Evolutionary conservation across 306 rosid genomes (phyloP), one percentile per base, ranked within the genome.

Genomic region (Sophora flavescens): DNA sequence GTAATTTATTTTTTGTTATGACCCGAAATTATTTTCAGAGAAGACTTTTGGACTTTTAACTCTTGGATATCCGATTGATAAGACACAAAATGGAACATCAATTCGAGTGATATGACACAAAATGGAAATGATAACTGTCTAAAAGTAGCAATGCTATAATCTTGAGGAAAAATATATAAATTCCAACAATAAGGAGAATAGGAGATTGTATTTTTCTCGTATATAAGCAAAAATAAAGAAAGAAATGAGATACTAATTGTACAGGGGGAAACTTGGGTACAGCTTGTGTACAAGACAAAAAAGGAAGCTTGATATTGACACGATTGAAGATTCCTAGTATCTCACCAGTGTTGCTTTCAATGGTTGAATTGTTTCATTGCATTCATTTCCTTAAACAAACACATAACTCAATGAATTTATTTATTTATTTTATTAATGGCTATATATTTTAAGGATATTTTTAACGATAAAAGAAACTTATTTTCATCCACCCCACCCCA

Each of bases 301-400:
- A 8, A 48, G 76, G 84, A 68, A 85, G 81, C 81, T 68, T 81
- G 70, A 74, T 14, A 47, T 74, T 33, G 79, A 81, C 76, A 78
- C 38, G 18, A 13, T 73, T 78, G 12, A 38, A 68, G 83, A 84
- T 84, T 84, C 84, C 84, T 76, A 48, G 83, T 78, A 72, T 70
- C 36, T 35, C 39, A 22, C 45, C 3, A 13, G 45, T 38, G 63
- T 35, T 54, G 74, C 67, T 67, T 60, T 78, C 70, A 22, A 61
- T 16, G 78, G 39, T 36, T 59, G 69, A 76, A 61, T 57, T 18
- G 6, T 54, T 68, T 26, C 39, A 18, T 41, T 36, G 57, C 28
- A 8, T 52, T 59, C 18, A 28, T 44, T 68, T 52, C n/a, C 12
- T 47, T 45, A 11, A 35, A 57, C 58, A 44, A 59, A 68, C 59